Evolutionary conservation across 2,329 filamentous ascomycete genomes (phyloP).

Genomic region (Neurospora sp.): DNA sequence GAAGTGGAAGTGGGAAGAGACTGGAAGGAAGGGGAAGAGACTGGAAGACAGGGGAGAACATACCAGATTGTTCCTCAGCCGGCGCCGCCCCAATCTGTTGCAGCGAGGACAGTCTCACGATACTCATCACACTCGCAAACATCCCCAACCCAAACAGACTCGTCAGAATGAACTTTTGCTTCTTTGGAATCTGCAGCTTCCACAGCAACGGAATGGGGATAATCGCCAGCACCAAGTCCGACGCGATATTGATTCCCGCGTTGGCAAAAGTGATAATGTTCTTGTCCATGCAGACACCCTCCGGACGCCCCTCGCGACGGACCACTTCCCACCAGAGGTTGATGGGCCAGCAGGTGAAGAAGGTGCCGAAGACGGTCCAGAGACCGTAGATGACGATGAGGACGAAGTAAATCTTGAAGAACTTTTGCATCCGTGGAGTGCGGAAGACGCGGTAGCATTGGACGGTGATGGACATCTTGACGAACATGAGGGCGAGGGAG

Average conservation of each 20-base stretch:
- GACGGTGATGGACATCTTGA: constrained; percentile 21
- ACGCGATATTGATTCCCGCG: constrained; percentile 21
- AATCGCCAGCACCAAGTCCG: constrained; percentile 20
- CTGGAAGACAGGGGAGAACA: not conserved
- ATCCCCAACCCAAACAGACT: constrained; percentile 26
- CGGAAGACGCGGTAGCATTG: constrained; percentile 20
- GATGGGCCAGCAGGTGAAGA: constrained; percentile 20
- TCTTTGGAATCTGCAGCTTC: constrained; percentile 25
- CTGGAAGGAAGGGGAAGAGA: not conserved
- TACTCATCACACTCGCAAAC: constrained; percentile 19
- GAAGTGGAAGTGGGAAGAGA: not conserved
- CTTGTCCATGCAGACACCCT: constrained; percentile 16
- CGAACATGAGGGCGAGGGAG: constrained; percentile 16
- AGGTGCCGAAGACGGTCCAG: constrained; percentile 18
- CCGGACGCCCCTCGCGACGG: not conserved
- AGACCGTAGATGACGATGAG: constrained; percentile 18
- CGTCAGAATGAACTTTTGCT: constrained; percentile 32
- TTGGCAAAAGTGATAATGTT: constrained; percentile 18
- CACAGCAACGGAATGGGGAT: constrained; percentile 22
- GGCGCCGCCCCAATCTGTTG: constrained; percentile 9
- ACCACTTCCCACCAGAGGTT: constrained; percentile 14
- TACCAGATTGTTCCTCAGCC: constrained; percentile 6
- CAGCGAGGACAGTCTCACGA: constrained; percentile 15
- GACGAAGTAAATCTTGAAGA: constrained; percentile 14
- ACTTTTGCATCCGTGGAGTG: constrained; percentile 12